Percentiles rank a stretch among this genome's conserved stretches.
Evolutionary conservation across 257 asterid species (phyloP).

Genomic region (Gynochthodes officinalis): DNA sequence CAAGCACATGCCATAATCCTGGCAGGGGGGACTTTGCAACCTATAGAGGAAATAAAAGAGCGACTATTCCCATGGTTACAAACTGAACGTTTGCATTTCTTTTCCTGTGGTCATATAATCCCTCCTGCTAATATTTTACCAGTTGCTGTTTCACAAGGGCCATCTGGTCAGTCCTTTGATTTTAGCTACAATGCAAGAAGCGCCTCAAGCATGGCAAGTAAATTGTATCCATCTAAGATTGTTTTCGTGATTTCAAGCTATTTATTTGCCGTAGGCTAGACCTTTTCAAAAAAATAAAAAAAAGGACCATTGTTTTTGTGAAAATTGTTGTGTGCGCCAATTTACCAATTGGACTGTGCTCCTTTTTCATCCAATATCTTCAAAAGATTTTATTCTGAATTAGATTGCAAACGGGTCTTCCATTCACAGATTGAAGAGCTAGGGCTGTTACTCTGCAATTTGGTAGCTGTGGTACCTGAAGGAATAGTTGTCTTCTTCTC

Average conservation of each 20-base stretch:
- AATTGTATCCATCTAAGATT: conserved; percentile 11
- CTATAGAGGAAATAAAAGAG: conserved; percentile 93
- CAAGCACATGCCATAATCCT: conserved; percentile 85
- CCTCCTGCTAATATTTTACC: conserved; percentile 86
- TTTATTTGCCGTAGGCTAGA: too few relatives aligned
- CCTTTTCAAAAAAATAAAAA: too few relatives aligned
- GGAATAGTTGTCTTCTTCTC: conserved; percentile 93
- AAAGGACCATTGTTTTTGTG: too few relatives aligned
- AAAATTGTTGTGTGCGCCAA: too few relatives aligned
- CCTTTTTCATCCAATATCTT: conserved; percentile 1
- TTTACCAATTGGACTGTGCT: not conserved
- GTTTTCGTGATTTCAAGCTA: too few relatives aligned
- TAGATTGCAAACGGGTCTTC: conserved; percentile 11
- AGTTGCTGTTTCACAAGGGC: conserved; percentile 78
- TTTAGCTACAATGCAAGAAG: conserved; percentile 79
- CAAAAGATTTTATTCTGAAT: conserved; percentile 5
- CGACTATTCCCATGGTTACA: conserved; percentile 73
- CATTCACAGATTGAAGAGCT: conserved; percentile 74
- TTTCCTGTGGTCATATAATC: conserved; percentile 86
- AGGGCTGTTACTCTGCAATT: conserved; percentile 77
- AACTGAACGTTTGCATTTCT: conserved; percentile 55
- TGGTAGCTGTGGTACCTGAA: conserved; percentile 76
- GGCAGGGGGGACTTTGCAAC: conserved; percentile 97
- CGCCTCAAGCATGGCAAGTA: conserved; percentile 71
- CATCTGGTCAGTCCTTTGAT: conserved; percentile 72